Evolutionary conservation across 306 rosid species (phyloP).

Genomic region (Elaeagnus macrophylla): DNA sequence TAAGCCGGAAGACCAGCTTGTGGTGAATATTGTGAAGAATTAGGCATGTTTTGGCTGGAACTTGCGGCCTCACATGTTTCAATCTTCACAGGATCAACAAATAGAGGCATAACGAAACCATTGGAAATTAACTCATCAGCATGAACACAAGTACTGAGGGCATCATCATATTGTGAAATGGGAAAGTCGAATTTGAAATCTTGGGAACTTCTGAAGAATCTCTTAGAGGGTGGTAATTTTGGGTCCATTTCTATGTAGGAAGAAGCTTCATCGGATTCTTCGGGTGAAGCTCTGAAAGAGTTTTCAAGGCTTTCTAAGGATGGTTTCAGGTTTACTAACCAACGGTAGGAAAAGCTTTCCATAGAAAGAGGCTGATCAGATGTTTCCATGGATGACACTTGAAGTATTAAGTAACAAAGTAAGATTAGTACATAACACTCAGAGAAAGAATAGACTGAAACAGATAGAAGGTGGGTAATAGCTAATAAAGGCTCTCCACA

Average conservation of each 20-base stretch:
- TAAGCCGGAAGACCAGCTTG: constrained; percentile 18
- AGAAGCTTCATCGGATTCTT: constrained; percentile 59
- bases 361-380: constrained; percentile 68
- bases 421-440: constrained; percentile 9
- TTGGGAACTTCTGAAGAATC: constrained; percentile 63
- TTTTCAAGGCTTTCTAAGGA: constrained; percentile 60
- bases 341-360: constrained; percentile 91
- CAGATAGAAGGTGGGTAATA: constrained; percentile 22
- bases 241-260: constrained; percentile 99
- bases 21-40: constrained; percentile 22
- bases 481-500: constrained; percentile 28
- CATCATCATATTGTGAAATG: constrained; percentile 30
- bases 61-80: constrained; percentile 38
- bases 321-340: constrained; percentile 85
- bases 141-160: constrained; percentile 53
- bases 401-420: background rate
- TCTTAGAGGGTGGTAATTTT: constrained; percentile 76
- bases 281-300: constrained; percentile 54
- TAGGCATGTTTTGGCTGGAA: constrained; percentile 22
- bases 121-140: constrained; percentile 91
- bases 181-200: constrained; percentile 89
- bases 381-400: constrained; percentile 54
- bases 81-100: constrained; percentile 55
- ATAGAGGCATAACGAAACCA: constrained; percentile 75
- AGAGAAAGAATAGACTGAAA: background rate